Evolutionary conservation across 192 early-diverging fungal species (phyloP).

Genomic region (Rhizophagus prolifer): DNA sequence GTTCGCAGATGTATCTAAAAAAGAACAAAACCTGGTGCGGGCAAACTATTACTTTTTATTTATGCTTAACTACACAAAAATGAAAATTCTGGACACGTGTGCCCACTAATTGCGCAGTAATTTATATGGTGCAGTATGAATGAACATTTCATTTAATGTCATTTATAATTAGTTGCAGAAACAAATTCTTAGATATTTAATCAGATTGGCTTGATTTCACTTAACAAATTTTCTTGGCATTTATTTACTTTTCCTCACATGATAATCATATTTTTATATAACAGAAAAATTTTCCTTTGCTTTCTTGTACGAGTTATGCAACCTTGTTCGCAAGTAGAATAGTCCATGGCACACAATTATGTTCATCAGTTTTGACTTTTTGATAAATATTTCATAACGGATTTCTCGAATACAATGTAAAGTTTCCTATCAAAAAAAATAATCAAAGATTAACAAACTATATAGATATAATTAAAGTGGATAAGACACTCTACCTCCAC

Average conservation of each 20-base stretch:
- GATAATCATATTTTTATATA: conserved; percentile 4
- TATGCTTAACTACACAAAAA: too few species aligned
- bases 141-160: too few species aligned
- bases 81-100: too few species aligned
- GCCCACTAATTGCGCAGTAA: too few species aligned
- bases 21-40: too few species aligned
- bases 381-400: conserved; percentile 14
- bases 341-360: background rate
- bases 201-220: too few species aligned
- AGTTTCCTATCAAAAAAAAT: conserved; percentile 21
- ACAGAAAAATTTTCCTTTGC: conserved; percentile 6
- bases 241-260: conserved; percentile 4
- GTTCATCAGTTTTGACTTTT: conserved; percentile 6
- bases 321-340: conserved; percentile 19
- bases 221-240: conserved; percentile 9
- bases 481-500: background rate
- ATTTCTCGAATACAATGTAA: conserved; percentile 17
- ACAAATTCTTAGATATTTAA: too few species aligned
- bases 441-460: background rate
- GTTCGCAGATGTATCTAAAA: too few species aligned
- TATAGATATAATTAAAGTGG: background rate
- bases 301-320: conserved; percentile 18
- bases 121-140: too few species aligned
- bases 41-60: too few species aligned
- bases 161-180: too few species aligned